These are phyloP conservation scores for Fusarium virguliforme DNA, from an alignment of 2,329 filamentous ascomycete species.

Conservation along the genomic window DNA sequence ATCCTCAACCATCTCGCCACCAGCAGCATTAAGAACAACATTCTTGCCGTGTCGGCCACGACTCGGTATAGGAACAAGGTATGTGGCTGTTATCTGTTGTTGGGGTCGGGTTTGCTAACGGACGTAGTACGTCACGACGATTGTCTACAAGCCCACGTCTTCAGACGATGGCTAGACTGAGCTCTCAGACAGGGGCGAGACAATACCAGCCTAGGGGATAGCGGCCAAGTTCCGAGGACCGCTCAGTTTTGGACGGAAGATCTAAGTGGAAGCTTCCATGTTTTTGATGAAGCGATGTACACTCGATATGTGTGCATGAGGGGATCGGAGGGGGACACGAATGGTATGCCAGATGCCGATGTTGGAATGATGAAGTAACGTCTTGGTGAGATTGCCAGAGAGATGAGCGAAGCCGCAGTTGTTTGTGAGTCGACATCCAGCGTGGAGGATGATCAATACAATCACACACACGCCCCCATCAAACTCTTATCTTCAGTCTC, in stretches of 20 bases:
- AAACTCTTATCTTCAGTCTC: conserved; percentile 65
- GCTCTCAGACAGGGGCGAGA: conserved; percentile 14
- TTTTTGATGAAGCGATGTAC: conserved; percentile 31
- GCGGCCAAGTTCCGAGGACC: conserved; percentile 1
- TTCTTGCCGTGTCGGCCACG: conserved; percentile 94
- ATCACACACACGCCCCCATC: conserved; percentile 1
- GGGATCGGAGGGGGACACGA: neutral
- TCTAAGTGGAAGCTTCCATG: conserved; percentile 1
- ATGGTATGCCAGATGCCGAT: neutral
- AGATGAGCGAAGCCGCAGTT: conserved; percentile 5
- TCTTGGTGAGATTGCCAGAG: neutral
- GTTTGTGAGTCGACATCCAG: neutral
- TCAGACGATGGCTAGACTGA: conserved; percentile 62
- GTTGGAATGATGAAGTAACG: neutral
- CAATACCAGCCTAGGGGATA: conserved; percentile 1
- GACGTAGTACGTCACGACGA: conserved; percentile 93
- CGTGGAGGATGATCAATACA: conserved; percentile 15
- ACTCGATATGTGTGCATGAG: conserved; percentile 21
- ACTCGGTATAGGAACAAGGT: conserved; percentile 98
- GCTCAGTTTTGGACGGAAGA: conserved; percentile 15
- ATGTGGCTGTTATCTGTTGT: conserved; percentile 43
- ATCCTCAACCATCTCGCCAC: conserved; percentile 97
- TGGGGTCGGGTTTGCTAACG: conserved; percentile 27
- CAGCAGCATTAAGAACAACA: conserved; percentile 97
- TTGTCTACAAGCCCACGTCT: conserved; percentile 93